Conservation (phyloP, 495 filamentous ascomycete genomes). For the Talaromyces liani region DNA sequence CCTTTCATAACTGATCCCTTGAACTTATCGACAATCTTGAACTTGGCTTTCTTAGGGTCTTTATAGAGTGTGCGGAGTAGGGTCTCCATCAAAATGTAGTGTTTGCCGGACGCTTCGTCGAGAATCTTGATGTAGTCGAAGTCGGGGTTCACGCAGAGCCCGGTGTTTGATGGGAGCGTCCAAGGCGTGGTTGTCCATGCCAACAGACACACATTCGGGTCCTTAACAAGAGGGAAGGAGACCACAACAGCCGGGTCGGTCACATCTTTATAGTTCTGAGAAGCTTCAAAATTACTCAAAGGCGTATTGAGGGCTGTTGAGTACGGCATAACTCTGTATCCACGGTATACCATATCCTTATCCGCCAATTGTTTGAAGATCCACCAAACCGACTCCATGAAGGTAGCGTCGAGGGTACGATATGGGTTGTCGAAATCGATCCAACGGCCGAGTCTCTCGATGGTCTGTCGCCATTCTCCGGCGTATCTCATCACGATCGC, state of each 20-base stretch:
- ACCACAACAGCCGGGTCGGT: constrained; percentile 91
- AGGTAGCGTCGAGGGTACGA: constrained; percentile 84
- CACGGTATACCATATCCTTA: constrained; percentile 82
- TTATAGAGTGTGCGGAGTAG: constrained; percentile 85
- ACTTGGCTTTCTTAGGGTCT: constrained; percentile 95
- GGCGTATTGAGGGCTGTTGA: constrained; percentile 87
- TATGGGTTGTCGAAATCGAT: constrained; percentile 99
- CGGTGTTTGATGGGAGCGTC: constrained; percentile 83
- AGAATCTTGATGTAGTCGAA: constrained; percentile 92
- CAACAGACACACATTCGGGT: constrained; percentile 66
- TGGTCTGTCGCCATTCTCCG: constrained; percentile 81
- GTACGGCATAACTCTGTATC: constrained; percentile 89
- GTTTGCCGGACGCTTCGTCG: constrained; percentile 71
- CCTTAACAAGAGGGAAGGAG: constrained; percentile 72
- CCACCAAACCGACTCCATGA: constrained; percentile 98
- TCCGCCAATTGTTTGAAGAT: constrained; percentile 89
- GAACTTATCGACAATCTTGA: constrained; percentile 73
- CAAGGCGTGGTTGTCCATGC: constrained; percentile 97
- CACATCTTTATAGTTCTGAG: constrained; percentile 90
- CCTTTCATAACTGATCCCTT: constrained; percentile 85
- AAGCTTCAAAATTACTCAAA: constrained; percentile 87
- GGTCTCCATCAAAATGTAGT: constrained; percentile 84
- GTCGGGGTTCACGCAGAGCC: constrained; percentile 75
- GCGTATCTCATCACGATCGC: constrained; percentile 94
- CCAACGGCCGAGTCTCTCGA: constrained; percentile 90